phyloP scores from a whole-genome alignment of 495 filamentous ascomycete genomes.

The Penicillium samsonianum region DNA sequence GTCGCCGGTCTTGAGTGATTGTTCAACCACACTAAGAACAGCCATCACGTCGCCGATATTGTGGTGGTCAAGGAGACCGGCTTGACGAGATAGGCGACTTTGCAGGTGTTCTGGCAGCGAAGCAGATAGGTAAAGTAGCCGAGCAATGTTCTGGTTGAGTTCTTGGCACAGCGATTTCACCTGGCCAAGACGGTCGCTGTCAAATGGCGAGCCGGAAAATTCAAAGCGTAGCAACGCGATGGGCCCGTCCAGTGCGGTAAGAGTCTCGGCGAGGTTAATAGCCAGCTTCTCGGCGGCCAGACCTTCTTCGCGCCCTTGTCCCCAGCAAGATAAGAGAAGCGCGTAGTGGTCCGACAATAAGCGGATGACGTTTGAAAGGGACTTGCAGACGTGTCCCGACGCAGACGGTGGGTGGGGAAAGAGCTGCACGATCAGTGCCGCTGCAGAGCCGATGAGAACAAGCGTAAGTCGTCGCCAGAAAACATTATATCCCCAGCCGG shows the following conservation, averaged over 20 bases:
- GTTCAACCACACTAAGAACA: slow-evolving; percentile 41
- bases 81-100: slow-evolving; percentile 26
- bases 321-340: slow-evolving; percentile 46
- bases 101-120: slow-evolving; percentile 38
- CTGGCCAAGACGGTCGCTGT: slow-evolving; percentile 34
- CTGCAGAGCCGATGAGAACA: slow-evolving; percentile 43
- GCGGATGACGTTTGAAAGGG: slow-evolving; percentile 40
- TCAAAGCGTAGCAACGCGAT: slow-evolving; percentile 39
- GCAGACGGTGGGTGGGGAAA: slow-evolving; percentile 48
- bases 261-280: slow-evolving; percentile 34
- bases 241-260: slow-evolving; percentile 34
- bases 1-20: slow-evolving; percentile 45
- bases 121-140: slow-evolving; percentile 37
- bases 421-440: slow-evolving; percentile 42
- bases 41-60: slow-evolving; percentile 47
- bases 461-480: slow-evolving; percentile 49
- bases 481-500: slow-evolving; percentile 45
- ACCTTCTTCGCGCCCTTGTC: slow-evolving; percentile 31
- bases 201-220: slow-evolving; percentile 46
- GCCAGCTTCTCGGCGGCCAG: slow-evolving; percentile 36
- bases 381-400: slow-evolving; percentile 42
- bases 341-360: slow-evolving; percentile 48
- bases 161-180: slow-evolving; percentile 41
- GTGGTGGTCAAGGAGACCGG: slow-evolving; percentile 41
- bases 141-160: slow-evolving; percentile 38